phyloP scores from a whole-genome alignment of 192 early-diverging fungal species.

The Diversispora eburnea region DNA sequence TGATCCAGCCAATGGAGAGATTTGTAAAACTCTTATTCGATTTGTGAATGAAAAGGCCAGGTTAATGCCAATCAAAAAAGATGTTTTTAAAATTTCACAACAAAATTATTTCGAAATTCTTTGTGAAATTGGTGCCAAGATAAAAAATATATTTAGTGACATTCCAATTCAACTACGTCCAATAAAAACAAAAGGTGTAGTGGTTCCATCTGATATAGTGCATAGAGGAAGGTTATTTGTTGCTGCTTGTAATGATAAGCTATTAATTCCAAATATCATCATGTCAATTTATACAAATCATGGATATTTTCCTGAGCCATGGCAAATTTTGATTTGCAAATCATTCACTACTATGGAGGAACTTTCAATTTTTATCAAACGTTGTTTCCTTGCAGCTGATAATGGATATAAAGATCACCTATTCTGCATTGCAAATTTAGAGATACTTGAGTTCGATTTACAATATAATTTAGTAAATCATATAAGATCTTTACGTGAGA shows the following conservation, averaged over 20 bases:
- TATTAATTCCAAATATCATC: conserved; percentile 21
- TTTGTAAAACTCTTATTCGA: background rate
- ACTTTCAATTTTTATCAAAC: conserved; percentile 15
- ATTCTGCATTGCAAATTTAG: conserved; percentile 26
- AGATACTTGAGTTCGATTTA: conserved; percentile 22
- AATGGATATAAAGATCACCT: conserved; percentile 9
- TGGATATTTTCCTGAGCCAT: conserved; percentile 19
- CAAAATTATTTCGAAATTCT: background rate
- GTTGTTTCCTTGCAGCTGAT: conserved; percentile 16
- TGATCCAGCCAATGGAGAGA: background rate
- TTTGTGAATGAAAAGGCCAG: conserved; percentile 4
- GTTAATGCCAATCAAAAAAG: background rate
- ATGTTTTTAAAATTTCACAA: too few relatives aligned
- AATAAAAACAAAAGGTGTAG: background rate
- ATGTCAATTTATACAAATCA: conserved; percentile 16
- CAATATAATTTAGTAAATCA: conserved; percentile 18
- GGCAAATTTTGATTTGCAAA: conserved; percentile 21
- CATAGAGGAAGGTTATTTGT: conserved; percentile 19
- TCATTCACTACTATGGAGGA: conserved; percentile 15
- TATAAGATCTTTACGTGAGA: background rate
- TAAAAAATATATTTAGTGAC: conserved; percentile 2
- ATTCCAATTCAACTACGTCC: background rate
- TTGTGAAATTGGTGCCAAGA: background rate
- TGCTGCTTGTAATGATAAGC: conserved; percentile 10
- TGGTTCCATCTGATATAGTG: conserved; percentile 4